These are phyloP conservation scores for Cyberlindnera xishuangbannaensis DNA, from an alignment of 805 yeast genomes.

Conservation along the genomic window DNA sequence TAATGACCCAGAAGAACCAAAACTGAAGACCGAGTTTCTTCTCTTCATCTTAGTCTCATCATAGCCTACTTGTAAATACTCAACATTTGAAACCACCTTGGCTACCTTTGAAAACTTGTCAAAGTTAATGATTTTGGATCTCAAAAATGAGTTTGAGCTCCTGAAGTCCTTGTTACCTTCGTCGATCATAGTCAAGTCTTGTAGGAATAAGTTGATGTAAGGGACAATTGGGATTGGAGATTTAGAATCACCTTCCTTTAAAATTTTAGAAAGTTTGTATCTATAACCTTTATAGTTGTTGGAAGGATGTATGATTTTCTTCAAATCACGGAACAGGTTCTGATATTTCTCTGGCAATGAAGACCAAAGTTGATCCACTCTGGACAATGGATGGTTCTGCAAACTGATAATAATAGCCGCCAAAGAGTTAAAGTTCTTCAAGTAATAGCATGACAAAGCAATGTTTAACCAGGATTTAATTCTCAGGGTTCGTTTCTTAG, in stretches of 20 bases:
- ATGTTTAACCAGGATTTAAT: slow-evolving; percentile 69
- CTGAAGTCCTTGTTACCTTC: slow-evolving; percentile 75
- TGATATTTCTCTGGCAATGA: slow-evolving; percentile 52
- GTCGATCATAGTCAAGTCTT: slow-evolving; percentile 73
- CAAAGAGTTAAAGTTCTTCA: slow-evolving; percentile 71
- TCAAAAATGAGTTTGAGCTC: slow-evolving; percentile 45
- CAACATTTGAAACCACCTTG: slow-evolving; percentile 58
- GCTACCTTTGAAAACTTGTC: slow-evolving; percentile 70
- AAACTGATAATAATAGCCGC: slow-evolving; percentile 75
- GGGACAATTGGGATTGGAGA: slow-evolving; percentile 62
- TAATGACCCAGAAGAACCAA: slow-evolving; percentile 16
- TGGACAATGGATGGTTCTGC: slow-evolving; percentile 64
- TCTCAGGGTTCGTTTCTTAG: slow-evolving; percentile 46
- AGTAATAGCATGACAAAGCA: slow-evolving; percentile 64
- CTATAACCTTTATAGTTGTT: slow-evolving; percentile 70
- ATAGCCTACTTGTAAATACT: slow-evolving; percentile 62
- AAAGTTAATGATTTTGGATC: slow-evolving; percentile 53
- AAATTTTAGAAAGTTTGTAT: slow-evolving; percentile 50
- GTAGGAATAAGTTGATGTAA: slow-evolving; percentile 65
- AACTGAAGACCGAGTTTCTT: slow-evolving; percentile 23
- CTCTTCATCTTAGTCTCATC: slow-evolving; percentile 23
- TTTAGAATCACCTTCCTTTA: slow-evolving; percentile 35
- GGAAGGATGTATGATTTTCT: slow-evolving; percentile 67
- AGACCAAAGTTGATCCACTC: slow-evolving; percentile 57
- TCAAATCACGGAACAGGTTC: slow-evolving; percentile 56